Base-by-base conservation (phyloP, 2,329 filamentous ascomycete species). In the Teratosphaeria nubilosa region DNA sequence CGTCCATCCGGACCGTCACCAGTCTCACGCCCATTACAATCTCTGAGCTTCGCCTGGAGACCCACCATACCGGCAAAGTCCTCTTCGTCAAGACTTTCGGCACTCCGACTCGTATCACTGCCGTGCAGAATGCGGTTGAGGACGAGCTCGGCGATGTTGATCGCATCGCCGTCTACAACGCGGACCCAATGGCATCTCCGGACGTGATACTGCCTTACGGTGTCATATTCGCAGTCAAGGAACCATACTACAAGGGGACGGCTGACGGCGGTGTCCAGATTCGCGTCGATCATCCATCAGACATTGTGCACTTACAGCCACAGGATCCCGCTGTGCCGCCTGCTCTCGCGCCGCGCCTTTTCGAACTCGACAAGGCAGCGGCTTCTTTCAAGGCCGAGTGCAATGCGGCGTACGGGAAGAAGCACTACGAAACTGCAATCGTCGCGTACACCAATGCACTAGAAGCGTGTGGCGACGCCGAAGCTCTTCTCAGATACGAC, bases 81-180 rank as follows among this genome's bases (percentile, higher is more conserved):
- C 56, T 68, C 2, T 32, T 68, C 6, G 55, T 68, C 14, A 25
- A 55, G 22, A 58, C 59, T 1, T 56, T 66, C 53, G 62, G 62
- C 16, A 48, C 60, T 13, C 62, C 64, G 0, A 27, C 24, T 2
- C 54, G 54, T 22, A 52, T 45, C 14, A 31, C 53, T 37, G 59
- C 55, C 1, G 54, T 65, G 1, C 50, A 60, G 41, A 63, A 59
- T 24, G 60, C 56, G 58, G 62, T 77, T 66, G 60, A 70, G 58
- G 66, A 77, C 68, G 54, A 74, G 60, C 24, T 71, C 58, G 58
- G 73, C 65, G 60, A 74, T 62, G 64, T 75, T 65, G 64, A 76
- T 52, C 55, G 60, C 2, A 32, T 68, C 6, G 41, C 59, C 1
- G 54, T 68, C 27, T 65, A 61, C 55, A 62, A 63, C 20, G 16